Evolutionary conservation across 805 yeast species (phyloP), one percentile per base, ranked within the genome.

Genomic region (Spencermartinsiella europaea): DNA sequence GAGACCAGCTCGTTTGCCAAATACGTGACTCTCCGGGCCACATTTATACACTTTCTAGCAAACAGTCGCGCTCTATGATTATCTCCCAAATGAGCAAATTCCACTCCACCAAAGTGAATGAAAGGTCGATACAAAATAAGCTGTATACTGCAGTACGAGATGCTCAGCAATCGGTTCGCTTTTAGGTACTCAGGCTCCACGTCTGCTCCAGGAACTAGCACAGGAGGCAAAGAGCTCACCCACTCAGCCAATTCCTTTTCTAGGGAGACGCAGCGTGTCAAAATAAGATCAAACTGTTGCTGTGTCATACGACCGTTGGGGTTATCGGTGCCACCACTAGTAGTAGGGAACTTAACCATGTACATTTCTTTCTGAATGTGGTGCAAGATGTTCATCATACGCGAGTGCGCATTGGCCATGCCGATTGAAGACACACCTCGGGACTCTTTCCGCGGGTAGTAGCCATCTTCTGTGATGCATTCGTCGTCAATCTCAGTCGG

Each of bases 401-500:
- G 76, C 0, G 96, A 89, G 59, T 89, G 96, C 44, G 83, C 83
- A 59, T 88, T 89, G 14, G 95, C 93, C 62, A 89, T 82, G 0
- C 81, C 89, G 16, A 88, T 73, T 10, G 87, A 80, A 7, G 90
- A 80, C 21, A 84, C 65, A 25, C 10, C 7, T 48, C 78, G 70
- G 61, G 69, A 78, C 49, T 71, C 76, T 66, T 66, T 66, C 56
- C 61, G 80, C 60, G 57, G 67, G 16, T 69, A 55, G 52, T 81
- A 80, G 0, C 79, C 81, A n/a, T 69, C 71, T 37, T 79, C 76
- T 0, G 93, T 85, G 46, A 89, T 82, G 58, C 83, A 45, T 56
- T 87, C 95, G 65, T 89, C 96, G 58, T 88, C 96, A 31, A 87
- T 68, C 58, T 88, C 95, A 28, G 76, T 67, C 0, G 96, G 96